Base-by-base conservation (phyloP, 2,329 filamentous ascomycete genomes). In the Plenodomus tracheiphilus region DNA sequence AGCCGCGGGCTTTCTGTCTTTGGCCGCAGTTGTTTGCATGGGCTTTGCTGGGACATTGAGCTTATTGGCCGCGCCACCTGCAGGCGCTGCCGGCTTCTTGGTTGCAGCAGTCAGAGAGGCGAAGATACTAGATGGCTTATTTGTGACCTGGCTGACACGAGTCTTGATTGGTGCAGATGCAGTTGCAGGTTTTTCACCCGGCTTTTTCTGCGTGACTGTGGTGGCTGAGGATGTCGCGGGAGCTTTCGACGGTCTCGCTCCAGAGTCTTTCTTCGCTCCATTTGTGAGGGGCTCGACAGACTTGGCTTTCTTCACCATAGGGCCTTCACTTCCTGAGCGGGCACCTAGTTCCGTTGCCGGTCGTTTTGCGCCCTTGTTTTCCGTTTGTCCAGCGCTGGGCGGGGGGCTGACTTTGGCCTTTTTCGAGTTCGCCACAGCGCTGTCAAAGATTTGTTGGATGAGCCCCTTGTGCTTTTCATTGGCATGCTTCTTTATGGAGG, bases 401-500 rank as follows among this genome's bases (percentile, higher is more conserved):
- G 67, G 65, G 17, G 68, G 59, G 40, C 63, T 61, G 39, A 55
- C 59, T 53, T 72, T 70, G 15, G 64, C 51, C 47, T 71, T 73
- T 52, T 74, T 72, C 7, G 71, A 68, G 30, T 75, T 51, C 56
- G 79, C 74, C 1, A 77, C 61, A 41, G 68, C 72, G 41, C 68
- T 59, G 53, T 76, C 64, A 65, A 80, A 71, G 39, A 87, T 85
- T 50, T 80, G 79, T 30, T 80, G 78, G 4, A 87, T 82, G 39
- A 86, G 74, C 4, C 78, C 79, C 59, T 86, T 86, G 40, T 84
- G 81, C 43, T 86, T 82, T 0, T 81, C 78, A 61, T 88, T 85
- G 20, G 84, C 86, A 61, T 84, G 85, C 62, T 83, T 85, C 51
- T 79, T 79, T 62, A 87, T 83, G 8, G 82, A 79, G 52, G 83